Evolutionary conservation across 176 grass and related monocot genomes (phyloP), one percentile per base, ranked within the genome.

Genomic region (Phyllostachys edulis): DNA sequence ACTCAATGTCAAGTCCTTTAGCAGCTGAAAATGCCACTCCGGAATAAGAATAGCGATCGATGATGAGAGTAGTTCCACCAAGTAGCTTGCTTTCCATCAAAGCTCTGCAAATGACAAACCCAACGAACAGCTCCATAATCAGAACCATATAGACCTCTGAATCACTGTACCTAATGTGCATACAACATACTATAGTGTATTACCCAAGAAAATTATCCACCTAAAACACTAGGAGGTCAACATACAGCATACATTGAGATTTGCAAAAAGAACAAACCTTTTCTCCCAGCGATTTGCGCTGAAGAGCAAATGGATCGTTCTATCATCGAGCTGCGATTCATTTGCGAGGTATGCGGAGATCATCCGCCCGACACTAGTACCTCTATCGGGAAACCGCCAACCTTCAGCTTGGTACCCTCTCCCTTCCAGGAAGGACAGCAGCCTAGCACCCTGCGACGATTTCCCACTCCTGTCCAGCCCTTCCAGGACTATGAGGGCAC

Each of bases 221-320:
- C 37, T 15, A 67, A 23, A 42, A 39, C 14, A 64, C 21, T 36
- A 83, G 26, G 39, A 62, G 44, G 45, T 67, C 3, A 15, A 26
- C 17, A 18, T 57, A 90, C 61, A 23, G 6, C 18, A 73, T 15
- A 85, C 26, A 29, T 0, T 45, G 23, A 75, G 74, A 78, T 18
- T 63, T 20, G 24, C 13, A 63, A 46, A 7, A 75, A 47, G 60
- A 89, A 24, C 46, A 67, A 51, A 95, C 89, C 91, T 93, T 86
- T 95, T 98, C 85, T 98, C 93, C 91, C 89, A 98, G 59, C 96
- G 89, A 74, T 98, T 98, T 7, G 96, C 96, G 59, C 92, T 93
- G 85, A 98, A 98, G 60, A 95, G 93, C 82, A 98, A 50, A 83
- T 98, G 93, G 46, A 98, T 78, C 12, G 89, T 82, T 74, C 89